Conservation (phyloP, 2,329 filamentous ascomycete species). For the Fusarium domesticum region DNA sequence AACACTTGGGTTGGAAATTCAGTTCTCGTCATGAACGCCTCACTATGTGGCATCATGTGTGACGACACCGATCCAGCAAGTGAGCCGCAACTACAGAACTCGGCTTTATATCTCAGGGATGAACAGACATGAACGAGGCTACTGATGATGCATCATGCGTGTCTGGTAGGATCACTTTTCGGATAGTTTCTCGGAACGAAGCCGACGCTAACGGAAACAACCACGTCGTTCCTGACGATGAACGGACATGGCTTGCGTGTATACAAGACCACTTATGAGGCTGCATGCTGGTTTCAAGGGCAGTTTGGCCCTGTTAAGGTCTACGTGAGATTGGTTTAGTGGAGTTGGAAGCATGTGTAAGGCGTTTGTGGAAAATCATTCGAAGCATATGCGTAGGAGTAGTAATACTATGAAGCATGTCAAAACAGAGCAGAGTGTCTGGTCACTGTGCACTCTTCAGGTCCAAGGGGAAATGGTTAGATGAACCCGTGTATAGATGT, state of each 20-base stretch:
- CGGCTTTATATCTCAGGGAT: background rate
- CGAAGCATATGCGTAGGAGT: too few species aligned
- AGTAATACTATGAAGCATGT: too few species aligned
- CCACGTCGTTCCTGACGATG: background rate
- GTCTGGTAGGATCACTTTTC: background rate
- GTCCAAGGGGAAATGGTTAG: too few species aligned
- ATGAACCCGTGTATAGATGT: too few species aligned
- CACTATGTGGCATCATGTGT: background rate
- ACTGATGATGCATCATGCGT: background rate
- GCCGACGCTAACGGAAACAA: background rate
- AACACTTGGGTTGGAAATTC: constrained; percentile 73
- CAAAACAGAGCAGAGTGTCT: too few species aligned
- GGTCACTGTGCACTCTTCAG: too few species aligned
- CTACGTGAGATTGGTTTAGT: background rate
- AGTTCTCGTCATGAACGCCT: constrained; percentile 70
- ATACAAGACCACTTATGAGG: background rate
- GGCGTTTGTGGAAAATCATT: background rate
- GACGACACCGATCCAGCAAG: background rate
- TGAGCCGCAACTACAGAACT: background rate
- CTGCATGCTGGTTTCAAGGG: background rate
- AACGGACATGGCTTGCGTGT: background rate
- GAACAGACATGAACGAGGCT: too few species aligned
- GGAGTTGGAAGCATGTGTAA: background rate
- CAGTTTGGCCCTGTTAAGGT: background rate
- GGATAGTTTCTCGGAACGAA: background rate